phyloP scores from a whole-genome alignment of 768 basidiomycete genomes.

The Cystofilobasidium macerans region DNA sequence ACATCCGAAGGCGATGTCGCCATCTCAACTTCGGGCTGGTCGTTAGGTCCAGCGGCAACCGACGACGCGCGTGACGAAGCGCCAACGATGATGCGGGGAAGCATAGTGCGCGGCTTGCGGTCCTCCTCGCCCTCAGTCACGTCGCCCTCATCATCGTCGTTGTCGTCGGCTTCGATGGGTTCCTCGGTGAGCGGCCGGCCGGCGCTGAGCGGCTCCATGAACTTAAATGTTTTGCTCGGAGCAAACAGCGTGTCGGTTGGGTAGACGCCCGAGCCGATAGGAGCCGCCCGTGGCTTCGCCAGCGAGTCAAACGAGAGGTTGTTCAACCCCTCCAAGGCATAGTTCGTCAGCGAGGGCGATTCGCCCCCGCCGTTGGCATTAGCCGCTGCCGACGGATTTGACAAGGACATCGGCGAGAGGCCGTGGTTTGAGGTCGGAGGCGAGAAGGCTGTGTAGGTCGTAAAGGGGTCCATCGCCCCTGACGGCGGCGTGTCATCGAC shows the following conservation, averaged over 20 bases:
- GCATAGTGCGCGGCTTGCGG: not conserved
- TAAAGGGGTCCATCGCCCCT: not conserved
- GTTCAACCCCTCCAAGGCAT: not conserved
- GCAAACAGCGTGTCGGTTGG: constrained; percentile 6
- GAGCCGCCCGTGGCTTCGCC: constrained; percentile 7
- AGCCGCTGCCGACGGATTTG: not conserved
- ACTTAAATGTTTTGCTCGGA: constrained; percentile 13
- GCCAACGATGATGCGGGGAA: not conserved
- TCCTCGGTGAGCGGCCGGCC: constrained; percentile 14
- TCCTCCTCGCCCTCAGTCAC: not conserved
- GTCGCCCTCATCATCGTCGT: not conserved
- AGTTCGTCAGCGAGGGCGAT: not conserved
- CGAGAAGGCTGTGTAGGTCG: constrained; percentile 11
- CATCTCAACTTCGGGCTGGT: not conserved
- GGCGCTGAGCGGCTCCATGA: constrained; percentile 23
- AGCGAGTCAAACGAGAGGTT: constrained; percentile 25
- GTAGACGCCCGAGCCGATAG: constrained; percentile 4
- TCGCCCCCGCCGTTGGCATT: not conserved
- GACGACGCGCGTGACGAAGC: not conserved
- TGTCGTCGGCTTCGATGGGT: constrained; percentile 7
- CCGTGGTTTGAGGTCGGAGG: constrained; percentile 3
- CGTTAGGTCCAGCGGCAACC: not conserved
- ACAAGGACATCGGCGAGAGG: not conserved
- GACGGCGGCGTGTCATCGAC: not conserved
- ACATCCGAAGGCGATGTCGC: constrained; percentile 5